These are phyloP conservation scores for Eucalyptus erythrocorys DNA, from an alignment of 345 rosid genomes.

Conservation along the genomic window DNA sequence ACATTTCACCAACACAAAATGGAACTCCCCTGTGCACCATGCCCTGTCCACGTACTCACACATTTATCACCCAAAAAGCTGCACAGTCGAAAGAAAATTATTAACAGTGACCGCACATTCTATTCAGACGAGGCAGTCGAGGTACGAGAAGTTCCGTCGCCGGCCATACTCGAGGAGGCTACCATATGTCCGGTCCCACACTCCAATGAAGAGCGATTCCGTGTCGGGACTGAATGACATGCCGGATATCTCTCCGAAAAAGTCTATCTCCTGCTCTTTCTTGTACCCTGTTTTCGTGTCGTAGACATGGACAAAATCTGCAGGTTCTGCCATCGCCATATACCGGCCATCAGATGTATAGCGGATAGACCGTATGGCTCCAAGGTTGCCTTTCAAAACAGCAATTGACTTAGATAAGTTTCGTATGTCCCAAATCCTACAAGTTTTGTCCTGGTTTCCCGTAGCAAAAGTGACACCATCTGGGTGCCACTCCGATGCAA, in stretches of 20 bases:
- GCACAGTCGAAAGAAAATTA: neutral
- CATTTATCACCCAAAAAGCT: neutral
- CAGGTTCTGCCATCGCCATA: slow-evolving; percentile 79
- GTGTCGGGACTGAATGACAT: slow-evolving; percentile 73
- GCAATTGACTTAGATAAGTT: slow-evolving; percentile 46
- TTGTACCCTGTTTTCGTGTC: slow-evolving; percentile 43
- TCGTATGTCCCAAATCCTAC: slow-evolving; percentile 63
- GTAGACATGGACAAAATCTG: slow-evolving; percentile 73
- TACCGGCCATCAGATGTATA: slow-evolving; percentile 53
- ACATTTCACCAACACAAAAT: neutral
- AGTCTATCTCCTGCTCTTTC: slow-evolving; percentile 73
- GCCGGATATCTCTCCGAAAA: slow-evolving; percentile 82
- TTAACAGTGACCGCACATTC: neutral
- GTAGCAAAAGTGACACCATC: slow-evolving; percentile 67
- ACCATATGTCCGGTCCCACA: slow-evolving; percentile 82
- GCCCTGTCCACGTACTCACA: neutral
- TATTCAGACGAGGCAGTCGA: slow-evolving; percentile 41
- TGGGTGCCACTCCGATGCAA: slow-evolving; percentile 84
- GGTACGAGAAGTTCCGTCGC: slow-evolving; percentile 50
- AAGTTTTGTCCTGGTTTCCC: slow-evolving; percentile 80
- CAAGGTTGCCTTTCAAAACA: slow-evolving; percentile 61
- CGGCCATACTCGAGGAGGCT: slow-evolving; percentile 77
- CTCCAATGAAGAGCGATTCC: slow-evolving; percentile 67
- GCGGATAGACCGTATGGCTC: slow-evolving; percentile 62
- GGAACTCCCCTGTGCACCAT: neutral